Base-by-base conservation (phyloP, 2,329 filamentous ascomycete species). In the Cryphonectria radicalis region DNA sequence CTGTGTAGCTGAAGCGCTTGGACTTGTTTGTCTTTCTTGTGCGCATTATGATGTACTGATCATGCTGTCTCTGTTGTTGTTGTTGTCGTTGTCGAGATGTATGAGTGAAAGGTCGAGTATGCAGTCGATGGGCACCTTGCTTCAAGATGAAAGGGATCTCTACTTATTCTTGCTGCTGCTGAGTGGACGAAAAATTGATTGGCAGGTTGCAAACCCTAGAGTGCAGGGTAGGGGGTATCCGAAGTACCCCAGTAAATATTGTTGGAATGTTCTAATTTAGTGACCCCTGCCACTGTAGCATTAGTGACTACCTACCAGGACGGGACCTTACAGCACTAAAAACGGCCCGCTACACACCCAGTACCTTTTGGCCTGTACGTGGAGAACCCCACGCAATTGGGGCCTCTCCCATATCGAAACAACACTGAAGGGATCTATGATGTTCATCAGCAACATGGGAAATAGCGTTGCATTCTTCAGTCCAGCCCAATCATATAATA, bases 1-100 rank as follows among this genome's bases (percentile, higher is more conserved):
- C 67, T 19, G 63, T 65, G 37, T 72, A 73, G 42, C 63, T 72
- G 32, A 66, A 67, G 22, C 70, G 70, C 55, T 69, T 72, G n/a
- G 59, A 60, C 19, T 72, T 73, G 65, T 73, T 73, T 19, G 67
- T 42, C 57, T 70, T 72, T 19, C 72, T 70, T n/a, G 72, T 73
- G 37, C 72, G 70, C 72, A 73, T 73, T 22, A 6, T 65, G 28
- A 40, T 35, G 17, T 19, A 32, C 7, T 19, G n/a, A 46, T 28
- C 1, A 17, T 4, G 32, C 32, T 32, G 32, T 32, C 32, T 3
- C 3, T 32, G 32, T 32, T 32, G 14, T 46, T 64, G n/a, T 46
- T 22, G 11, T 63, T 40, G 25, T 32, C 3, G 32, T 63, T 40
- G 22, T 43, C n/a, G 62, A 40, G 25, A 6, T 46, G 25, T 59